phyloP scores from a whole-genome alignment of 148 eudicot genomes.

The Silene conica region DNA sequence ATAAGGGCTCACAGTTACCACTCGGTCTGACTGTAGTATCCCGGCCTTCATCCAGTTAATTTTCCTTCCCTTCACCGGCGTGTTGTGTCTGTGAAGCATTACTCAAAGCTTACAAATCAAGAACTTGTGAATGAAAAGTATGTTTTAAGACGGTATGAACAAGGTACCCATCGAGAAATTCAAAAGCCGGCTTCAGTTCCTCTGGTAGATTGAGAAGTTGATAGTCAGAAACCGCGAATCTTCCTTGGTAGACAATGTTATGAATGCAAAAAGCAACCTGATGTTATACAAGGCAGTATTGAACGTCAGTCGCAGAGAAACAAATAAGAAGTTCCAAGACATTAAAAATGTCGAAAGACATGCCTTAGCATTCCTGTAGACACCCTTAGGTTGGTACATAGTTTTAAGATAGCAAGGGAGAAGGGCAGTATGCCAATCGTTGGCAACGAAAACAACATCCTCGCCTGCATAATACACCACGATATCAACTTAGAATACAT shows the following conservation, averaged over 20 bases:
- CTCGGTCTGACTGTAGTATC: constrained; percentile 55
- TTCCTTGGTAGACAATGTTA: constrained; percentile 96
- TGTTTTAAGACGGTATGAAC: neutral
- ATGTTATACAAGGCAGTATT: too few species aligned
- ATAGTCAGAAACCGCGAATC: constrained; percentile 66
- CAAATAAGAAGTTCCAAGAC: too few species aligned
- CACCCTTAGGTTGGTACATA: constrained; percentile 60
- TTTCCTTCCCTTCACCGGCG: constrained; percentile 73
- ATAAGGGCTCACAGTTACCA: constrained; percentile 77
- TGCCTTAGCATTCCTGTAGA: constrained; percentile 69
- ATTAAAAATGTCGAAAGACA: neutral
- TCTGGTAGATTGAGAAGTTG: constrained; percentile 68
- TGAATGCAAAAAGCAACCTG: constrained; percentile 94
- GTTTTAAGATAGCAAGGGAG: constrained; percentile 80
- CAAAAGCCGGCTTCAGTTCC: constrained; percentile 50
- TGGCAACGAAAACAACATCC: constrained; percentile 77
- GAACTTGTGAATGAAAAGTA: neutral
- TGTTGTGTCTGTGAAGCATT: constrained; percentile 42
- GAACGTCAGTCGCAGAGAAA: too few species aligned
- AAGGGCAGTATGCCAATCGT: constrained; percentile 94
- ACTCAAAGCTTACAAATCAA: neutral
- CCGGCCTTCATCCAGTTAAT: constrained; percentile 96
- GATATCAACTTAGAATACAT: neutral
- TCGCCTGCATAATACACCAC: constrained; percentile 50
- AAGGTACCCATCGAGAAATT: constrained; percentile 73